phyloP scores from a whole-genome alignment of 75 land plant genomes.

The Sequoia sempervirens region DNA sequence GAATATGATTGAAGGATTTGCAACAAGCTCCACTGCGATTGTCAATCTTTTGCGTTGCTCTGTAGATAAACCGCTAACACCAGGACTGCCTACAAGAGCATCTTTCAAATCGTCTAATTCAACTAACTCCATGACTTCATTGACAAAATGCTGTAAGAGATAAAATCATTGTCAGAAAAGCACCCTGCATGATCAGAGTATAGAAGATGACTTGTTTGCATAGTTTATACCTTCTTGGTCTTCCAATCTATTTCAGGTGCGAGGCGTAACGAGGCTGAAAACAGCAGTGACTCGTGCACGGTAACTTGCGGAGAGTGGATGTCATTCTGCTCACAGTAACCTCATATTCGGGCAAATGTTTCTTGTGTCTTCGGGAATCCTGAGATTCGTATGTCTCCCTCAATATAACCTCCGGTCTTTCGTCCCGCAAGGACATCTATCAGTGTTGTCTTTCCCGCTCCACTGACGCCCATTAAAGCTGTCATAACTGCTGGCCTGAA shows the following conservation, averaged over 20 bases:
- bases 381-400: slow-evolving; percentile 51
- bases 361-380: slow-evolving; percentile 70
- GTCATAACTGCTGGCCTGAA: slow-evolving; percentile 73
- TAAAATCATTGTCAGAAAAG: not conserved
- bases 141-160: slow-evolving; percentile 59
- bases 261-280: slow-evolving; percentile 65
- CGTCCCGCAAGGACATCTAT: slow-evolving; percentile 80
- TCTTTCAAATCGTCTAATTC: slow-evolving; percentile 49
- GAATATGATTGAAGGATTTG: slow-evolving; percentile 17
- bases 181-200: not conserved
- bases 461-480: slow-evolving; percentile 79
- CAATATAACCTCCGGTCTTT: slow-evolving; percentile 75
- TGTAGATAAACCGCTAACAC: slow-evolving; percentile 69
- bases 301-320: slow-evolving; percentile 78
- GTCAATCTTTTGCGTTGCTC: slow-evolving; percentile 76
- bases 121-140: slow-evolving; percentile 79
- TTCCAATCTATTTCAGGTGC: slow-evolving; percentile 34
- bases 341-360: slow-evolving; percentile 68
- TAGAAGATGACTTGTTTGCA: not conserved
- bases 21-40: slow-evolving; percentile 58
- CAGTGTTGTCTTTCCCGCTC: slow-evolving; percentile 77
- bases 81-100: slow-evolving; percentile 74
- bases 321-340: slow-evolving; percentile 73
- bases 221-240: slow-evolving; percentile 40
- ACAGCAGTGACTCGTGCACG: slow-evolving; percentile 59